Evolutionary conservation across 768 basidiomycete species (phyloP), one percentile per base, ranked within the genome.

Genomic region (Agrocybe praecox): DNA sequence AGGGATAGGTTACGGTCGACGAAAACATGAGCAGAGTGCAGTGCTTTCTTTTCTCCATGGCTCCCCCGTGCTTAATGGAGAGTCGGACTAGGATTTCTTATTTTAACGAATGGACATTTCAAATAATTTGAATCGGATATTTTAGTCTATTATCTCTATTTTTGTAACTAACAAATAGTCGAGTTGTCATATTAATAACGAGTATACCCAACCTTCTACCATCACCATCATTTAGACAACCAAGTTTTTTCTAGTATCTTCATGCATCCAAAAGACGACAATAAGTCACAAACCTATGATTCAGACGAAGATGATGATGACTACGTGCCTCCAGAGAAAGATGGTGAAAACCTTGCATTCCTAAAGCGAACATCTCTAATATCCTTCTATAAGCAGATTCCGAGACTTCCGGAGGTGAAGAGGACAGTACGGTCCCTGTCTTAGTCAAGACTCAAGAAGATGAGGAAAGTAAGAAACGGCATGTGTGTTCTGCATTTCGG

Each of bases 251-350:
- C 9, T 9, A 9, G 26, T 29, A 4, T 9, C 26, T 29, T 29
- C 42, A 61, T 61, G 60, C 47, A 48, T 43, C 45, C 48, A 19
- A n/a, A 40, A 21, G 32, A 53, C 43, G 6, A 21, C 24, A 42
- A 42, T 52, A 36, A 29, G 45, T n/a, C 48, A 52, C 53, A 23
- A 49, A 52, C 33, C 36, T 53, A 57, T 23, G 65, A 78, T 54
- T 82, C 83, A 2, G 88, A 88, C 63, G 88, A 88, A 63, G 82
- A 87, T 57, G 87, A 88, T 62, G 77, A 76, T n/a, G 90, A 92
- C 68, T 91, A 88, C 53, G 75, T 85, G 17, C 90, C 88, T 18
- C 74, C 76, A 19, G 72, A 80, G n/a, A 72, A 72, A 47, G 22
- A 45, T 43, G 50, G 57, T 58, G 15, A 59, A 75, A 73, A 81